phyloP scores from a whole-genome alignment of 2,329 filamentous ascomycete species.

The Fusarium tuaranense region DNA sequence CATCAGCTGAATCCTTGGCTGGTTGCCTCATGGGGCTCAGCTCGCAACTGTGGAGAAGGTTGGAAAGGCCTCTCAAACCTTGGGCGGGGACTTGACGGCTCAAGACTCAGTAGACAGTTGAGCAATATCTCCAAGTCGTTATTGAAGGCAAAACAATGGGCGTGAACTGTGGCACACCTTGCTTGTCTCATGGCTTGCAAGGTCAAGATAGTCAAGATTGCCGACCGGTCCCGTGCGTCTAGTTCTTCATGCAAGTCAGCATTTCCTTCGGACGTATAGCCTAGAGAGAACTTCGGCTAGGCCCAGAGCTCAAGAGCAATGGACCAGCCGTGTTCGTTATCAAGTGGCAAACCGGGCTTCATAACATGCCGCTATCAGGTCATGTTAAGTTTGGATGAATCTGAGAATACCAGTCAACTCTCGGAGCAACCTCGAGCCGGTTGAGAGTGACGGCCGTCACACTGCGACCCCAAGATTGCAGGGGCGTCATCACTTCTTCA shows the following conservation, averaged over 20 bases:
- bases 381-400: conserved; percentile 2
- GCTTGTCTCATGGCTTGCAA: background rate
- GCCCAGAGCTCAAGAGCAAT: background rate
- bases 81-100: background rate
- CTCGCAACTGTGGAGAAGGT: conserved; percentile 8
- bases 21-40: conserved; percentile 28
- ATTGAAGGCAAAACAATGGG: background rate
- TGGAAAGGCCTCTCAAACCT: background rate
- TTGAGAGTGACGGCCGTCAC: conserved; percentile 17
- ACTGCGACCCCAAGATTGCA: conserved; percentile 16
- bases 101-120: background rate
- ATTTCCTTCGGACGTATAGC: background rate
- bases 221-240: background rate
- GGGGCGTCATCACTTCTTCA: conserved; percentile 4
- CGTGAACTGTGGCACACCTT: background rate
- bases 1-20: conserved; percentile 27
- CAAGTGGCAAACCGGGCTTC: conserved; percentile 1
- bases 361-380: conserved; percentile 17
- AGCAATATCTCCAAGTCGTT: background rate
- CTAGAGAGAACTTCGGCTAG: background rate
- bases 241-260: conserved; percentile 1
- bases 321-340: background rate
- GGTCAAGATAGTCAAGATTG: background rate
- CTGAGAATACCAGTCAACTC: background rate
- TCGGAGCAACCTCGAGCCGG: background rate